These are phyloP conservation scores for Rhizophora mangle DNA, from an alignment of 345 rosid genomes.

Conservation along the genomic window DNA sequence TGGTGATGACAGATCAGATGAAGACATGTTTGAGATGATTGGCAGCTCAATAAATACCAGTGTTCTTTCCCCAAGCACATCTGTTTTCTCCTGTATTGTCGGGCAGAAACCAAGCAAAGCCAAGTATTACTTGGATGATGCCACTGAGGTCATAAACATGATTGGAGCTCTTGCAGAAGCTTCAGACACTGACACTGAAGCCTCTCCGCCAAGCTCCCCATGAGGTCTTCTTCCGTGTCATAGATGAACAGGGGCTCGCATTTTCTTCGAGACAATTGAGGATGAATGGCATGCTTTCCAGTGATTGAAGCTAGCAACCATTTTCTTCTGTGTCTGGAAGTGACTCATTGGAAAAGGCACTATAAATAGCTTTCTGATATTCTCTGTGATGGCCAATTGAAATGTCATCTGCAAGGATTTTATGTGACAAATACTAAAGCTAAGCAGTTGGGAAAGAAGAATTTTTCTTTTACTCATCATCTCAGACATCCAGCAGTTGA, in stretches of 20 bases:
- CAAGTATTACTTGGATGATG: slow-evolving; percentile 75
- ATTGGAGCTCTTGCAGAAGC: slow-evolving; percentile 61
- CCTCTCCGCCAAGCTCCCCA: slow-evolving; percentile 30
- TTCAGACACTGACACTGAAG: slow-evolving; percentile 34
- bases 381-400: not conserved
- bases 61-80: slow-evolving; percentile 36
- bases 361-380: not conserved
- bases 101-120: slow-evolving; percentile 99
- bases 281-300: slow-evolving; percentile 16
- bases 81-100: slow-evolving; percentile 85
- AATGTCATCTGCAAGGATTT: slow-evolving; percentile 6
- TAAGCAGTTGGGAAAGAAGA: not conserved
- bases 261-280: not conserved
- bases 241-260: slow-evolving; percentile 8
- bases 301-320: slow-evolving; percentile 16
- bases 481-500: not conserved
- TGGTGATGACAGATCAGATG: slow-evolving; percentile 77
- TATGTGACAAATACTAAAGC: slow-evolving; percentile 3
- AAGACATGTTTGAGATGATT: slow-evolving; percentile 72
- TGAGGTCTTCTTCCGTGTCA: slow-evolving; percentile 16
- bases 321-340: slow-evolving; percentile 23
- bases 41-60: slow-evolving; percentile 39
- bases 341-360: slow-evolving; percentile 6
- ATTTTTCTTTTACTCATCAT: not conserved
- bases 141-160: slow-evolving; percentile 51